Base-by-base conservation (phyloP, 768 basidiomycete genomes). In the Tephrocybe sp. region DNA sequence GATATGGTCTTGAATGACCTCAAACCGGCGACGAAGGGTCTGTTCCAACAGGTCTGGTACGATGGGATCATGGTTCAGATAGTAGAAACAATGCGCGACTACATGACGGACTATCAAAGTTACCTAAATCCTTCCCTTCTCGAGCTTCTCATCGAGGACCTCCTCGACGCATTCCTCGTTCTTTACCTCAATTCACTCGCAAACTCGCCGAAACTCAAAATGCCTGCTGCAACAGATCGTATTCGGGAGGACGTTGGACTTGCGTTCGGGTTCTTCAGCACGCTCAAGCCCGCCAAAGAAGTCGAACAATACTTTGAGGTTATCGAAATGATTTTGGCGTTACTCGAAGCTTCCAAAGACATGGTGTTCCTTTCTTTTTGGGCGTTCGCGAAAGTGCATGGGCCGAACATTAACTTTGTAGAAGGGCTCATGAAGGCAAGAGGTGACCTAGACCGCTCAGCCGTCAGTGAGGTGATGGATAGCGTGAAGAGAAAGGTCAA, bases 1-100 rank as follows among this genome's bases (percentile, higher is more conserved):
- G 90, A 91, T 60, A 84, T 96, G 61, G 86, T 98, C 61, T 93
- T 97, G 76, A 90, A 97, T 68, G 97, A 98, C 66, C 72, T 98
- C 58, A 91, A 88, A 65, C 84, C 88, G 0, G 95, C 89, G 9
- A 88, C 84, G 14, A 93, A 91, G 65, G 77, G 76, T 33, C 77
- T 98, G 32, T 94, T 98, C 79, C 85, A 86, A 52, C 74, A 80
- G 5, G 58, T 77, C 1, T 98, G 97, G 97, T 98, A 98, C 67
- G 92, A 94, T 24, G 87, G 88, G 3, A 81, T 88, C 62, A 83
- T 96, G 72, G 74, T 77, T 4, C 93, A 96, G 68, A 88, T 98
- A 47, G 79, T 97, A 54, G 91, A 94, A 71, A 99, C 97, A 36
- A 90, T 98, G 78, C 81, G 87, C 47, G 97, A 99, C 62, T 98